phyloP scores from a whole-genome alignment of 106 monocot species.

The Allium fistulosum region DNA sequence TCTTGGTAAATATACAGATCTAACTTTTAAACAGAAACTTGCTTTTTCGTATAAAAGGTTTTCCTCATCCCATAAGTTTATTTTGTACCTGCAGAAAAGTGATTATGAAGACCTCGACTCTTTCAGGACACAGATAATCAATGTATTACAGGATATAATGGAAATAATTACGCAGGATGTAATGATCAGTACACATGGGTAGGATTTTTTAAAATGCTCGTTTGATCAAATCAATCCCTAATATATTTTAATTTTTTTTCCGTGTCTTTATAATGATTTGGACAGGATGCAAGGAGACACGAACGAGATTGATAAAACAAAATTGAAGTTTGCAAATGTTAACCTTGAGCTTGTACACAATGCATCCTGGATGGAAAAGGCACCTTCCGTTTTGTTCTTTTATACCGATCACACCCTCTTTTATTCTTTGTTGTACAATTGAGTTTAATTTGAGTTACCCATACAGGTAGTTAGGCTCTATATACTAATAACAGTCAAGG shows the following conservation, averaged over 20 bases:
- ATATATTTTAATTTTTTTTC: not conserved
- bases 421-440: not conserved
- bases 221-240: not conserved
- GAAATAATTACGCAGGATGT: conserved; percentile 90
- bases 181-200: conserved; percentile 57
- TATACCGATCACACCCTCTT: not conserved
- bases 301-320: conserved; percentile 18
- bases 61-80: too few species aligned
- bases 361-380: conserved; percentile 77
- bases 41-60: too few species aligned
- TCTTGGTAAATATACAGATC: conserved; percentile 42
- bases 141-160: conserved; percentile 92
- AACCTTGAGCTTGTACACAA: conserved; percentile 42
- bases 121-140: conserved; percentile 59
- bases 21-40: too few species aligned
- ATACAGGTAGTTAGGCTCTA: conserved; percentile 71
- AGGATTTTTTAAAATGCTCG: not conserved
- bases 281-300: conserved; percentile 14
- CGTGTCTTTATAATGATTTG: conserved; percentile 13
- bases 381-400: conserved; percentile 5
- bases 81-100: conserved; percentile 24
- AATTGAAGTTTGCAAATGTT: conserved; percentile 51
- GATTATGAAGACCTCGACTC: conserved; percentile 43
- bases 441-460: not conserved
- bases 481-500: conserved; percentile 75